Conservation (phyloP, 176 grass and related monocot genomes). For the Musa schizocarpa region DNA sequence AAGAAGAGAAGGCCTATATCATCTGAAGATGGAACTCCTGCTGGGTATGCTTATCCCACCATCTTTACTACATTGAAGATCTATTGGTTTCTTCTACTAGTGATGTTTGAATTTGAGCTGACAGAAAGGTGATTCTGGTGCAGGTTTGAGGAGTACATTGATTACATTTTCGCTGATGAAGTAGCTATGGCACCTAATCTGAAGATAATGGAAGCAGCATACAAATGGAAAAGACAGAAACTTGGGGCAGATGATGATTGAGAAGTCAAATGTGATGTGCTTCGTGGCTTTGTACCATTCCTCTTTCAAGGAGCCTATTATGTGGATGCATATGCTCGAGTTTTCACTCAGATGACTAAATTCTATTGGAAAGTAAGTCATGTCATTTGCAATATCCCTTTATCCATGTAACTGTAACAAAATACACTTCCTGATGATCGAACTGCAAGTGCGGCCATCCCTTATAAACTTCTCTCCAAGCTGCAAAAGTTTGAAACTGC, state of each 20-base stretch:
- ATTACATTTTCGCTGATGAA: constrained; percentile 89
- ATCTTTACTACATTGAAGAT: constrained; percentile 16
- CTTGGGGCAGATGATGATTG: constrained; percentile 45
- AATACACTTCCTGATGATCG: too few species aligned
- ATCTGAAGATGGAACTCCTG: constrained; percentile 61
- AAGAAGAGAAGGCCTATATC: constrained; percentile 76
- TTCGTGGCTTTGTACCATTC: background rate
- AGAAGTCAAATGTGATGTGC: background rate
- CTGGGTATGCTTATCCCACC: constrained; percentile 42
- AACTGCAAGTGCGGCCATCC: too few species aligned
- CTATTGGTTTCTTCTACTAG: background rate
- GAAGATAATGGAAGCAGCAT: constrained; percentile 77
- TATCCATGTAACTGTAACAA: too few species aligned
- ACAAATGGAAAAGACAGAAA: constrained; percentile 88
- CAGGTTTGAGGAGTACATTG: constrained; percentile 87
- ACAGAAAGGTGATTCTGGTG: constrained; percentile 22
- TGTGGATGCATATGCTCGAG: background rate
- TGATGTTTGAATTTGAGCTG: constrained; percentile 4
- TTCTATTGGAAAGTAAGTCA: too few species aligned
- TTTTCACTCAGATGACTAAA: too few species aligned
- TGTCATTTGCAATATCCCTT: too few species aligned
- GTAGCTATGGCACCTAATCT: constrained; percentile 63
- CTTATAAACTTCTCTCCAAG: too few species aligned
- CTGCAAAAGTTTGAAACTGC: too few species aligned
- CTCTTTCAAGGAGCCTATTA: background rate